These are phyloP conservation scores for Fusarium sp. DNA, from an alignment of 2,329 filamentous ascomycete species.

Conservation along the genomic window DNA sequence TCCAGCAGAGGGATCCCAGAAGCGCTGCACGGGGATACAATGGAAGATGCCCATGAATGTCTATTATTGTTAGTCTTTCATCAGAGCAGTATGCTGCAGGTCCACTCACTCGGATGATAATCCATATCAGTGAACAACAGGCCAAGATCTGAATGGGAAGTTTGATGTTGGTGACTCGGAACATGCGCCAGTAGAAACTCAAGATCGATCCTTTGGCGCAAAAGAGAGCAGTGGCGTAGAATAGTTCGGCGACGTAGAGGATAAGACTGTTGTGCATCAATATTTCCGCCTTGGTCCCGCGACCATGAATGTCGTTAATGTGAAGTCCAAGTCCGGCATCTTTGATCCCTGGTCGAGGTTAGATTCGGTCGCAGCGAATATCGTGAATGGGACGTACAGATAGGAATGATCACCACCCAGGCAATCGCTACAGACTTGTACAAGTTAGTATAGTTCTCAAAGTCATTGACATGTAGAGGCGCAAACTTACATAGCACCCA, in stretches of 20 bases:
- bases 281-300: background rate
- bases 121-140: conserved; percentile 40
- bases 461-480: fast-evolving
- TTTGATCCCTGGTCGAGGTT: conserved; percentile 20
- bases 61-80: background rate
- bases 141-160: conserved; percentile 43
- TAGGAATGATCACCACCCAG: conserved; percentile 30
- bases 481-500: conserved; percentile 18
- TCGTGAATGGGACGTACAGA: background rate
- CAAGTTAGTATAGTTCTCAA: fast-evolving
- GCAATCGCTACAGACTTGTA: conserved; percentile 20
- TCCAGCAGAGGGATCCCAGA: conserved; percentile 26
- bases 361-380: background rate
- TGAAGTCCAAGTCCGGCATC: conserved; percentile 28
- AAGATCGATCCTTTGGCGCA: conserved; percentile 45
- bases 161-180: conserved; percentile 41
- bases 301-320: conserved; percentile 19
- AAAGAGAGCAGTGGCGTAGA: conserved; percentile 44
- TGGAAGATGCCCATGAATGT: conserved; percentile 35
- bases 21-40: conserved; percentile 27
- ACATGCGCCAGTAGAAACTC: conserved; percentile 48
- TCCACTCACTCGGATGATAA: conserved; percentile 42
- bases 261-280: conserved; percentile 17
- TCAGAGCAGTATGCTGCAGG: fast-evolving
- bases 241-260: conserved; percentile 39